These are phyloP conservation scores for Harrya chromipes DNA, from an alignment of 768 basidiomycete species.

Conservation along the genomic window DNA sequence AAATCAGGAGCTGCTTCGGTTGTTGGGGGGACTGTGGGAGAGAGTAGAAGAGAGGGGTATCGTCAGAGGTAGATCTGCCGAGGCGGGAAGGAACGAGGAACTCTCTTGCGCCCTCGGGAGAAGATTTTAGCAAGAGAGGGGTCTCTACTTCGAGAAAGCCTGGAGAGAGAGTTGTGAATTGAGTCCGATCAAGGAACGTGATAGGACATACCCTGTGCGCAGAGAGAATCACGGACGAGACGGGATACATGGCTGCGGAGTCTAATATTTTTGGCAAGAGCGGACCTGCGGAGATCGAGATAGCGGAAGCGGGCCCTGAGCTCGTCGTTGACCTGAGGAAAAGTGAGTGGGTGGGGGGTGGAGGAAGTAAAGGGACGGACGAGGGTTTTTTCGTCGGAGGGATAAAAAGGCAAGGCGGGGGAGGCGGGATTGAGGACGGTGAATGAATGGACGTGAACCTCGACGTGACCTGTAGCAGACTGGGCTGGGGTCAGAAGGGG, in stretches of 20 bases:
- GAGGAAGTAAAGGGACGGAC: constrained; percentile 42
- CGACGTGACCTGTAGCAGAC: constrained; percentile 71
- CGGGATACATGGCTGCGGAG: constrained; percentile 82
- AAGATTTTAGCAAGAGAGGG: constrained; percentile 84
- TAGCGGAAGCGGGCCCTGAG: constrained; percentile 81
- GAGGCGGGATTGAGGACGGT: constrained; percentile 79
- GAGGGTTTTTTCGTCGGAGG: constrained; percentile 71
- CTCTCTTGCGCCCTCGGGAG: constrained; percentile 93
- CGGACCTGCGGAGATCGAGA: constrained; percentile 80
- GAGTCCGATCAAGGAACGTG: constrained; percentile 4
- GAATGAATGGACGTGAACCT: constrained; percentile 69
- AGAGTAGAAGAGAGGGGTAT: constrained; percentile 67
- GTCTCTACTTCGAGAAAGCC: constrained; percentile 95
- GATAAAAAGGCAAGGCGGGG: constrained; percentile 74
- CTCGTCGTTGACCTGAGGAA: constrained; percentile 74
- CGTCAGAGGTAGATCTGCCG: constrained; percentile 31
- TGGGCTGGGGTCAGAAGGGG: constrained; percentile 25
- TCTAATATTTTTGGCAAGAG: constrained; percentile 73
- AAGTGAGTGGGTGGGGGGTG: background rate
- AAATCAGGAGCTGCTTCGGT: constrained; percentile 90
- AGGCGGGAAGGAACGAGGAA: constrained; percentile 84
- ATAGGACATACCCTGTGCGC: constrained; percentile 59
- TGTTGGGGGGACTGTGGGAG: constrained; percentile 95
- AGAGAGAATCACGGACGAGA: constrained; percentile 66
- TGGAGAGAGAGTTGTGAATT: constrained; percentile 31